Percentiles rank a stretch among this genome's conserved stretches.
Evolutionary conservation across 257 asterid species (phyloP).

Genomic region (Gentiana straminea): DNA sequence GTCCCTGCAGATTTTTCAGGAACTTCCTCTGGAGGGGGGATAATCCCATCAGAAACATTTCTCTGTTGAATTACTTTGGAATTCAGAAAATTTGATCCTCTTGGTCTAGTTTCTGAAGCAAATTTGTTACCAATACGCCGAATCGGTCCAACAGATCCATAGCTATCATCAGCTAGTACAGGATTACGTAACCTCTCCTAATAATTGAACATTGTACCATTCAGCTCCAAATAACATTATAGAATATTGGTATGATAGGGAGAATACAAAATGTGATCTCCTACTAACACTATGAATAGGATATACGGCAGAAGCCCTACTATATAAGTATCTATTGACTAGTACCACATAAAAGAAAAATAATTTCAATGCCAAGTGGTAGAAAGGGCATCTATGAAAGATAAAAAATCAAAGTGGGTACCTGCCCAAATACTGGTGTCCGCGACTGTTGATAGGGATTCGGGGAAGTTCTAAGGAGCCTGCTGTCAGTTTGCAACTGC

Average conservation of each 20-base stretch:
- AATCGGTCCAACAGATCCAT: slow-evolving; percentile 81
- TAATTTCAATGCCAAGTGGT: neutral
- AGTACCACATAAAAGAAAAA: neutral
- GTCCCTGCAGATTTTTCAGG: slow-evolving; percentile 20
- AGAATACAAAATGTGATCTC: too few species aligned
- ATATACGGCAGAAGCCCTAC: neutral
- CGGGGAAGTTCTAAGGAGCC: slow-evolving; percentile 24
- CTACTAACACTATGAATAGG: neutral
- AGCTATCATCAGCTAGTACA: slow-evolving; percentile 23
- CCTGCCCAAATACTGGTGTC: slow-evolving; percentile 49
- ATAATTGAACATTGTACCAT: slow-evolving; percentile 2
- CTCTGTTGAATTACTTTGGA: slow-evolving; percentile 31
- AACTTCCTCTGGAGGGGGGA: slow-evolving; percentile 29
- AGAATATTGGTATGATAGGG: too few species aligned
- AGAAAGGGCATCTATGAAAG: neutral
- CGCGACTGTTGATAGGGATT: slow-evolving; percentile 46
- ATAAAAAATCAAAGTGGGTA: slow-evolving; percentile 7
- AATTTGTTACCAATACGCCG: slow-evolving; percentile 53
- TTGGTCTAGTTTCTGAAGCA: slow-evolving; percentile 59
- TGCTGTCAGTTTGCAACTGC: slow-evolving; percentile 45
- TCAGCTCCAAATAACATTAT: too few species aligned
- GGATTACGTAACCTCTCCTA: slow-evolving; percentile 52
- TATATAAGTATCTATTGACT: slow-evolving; percentile 3
- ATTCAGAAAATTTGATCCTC: slow-evolving; percentile 49
- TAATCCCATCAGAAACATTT: slow-evolving; percentile 27